Evolutionary conservation across 2,329 filamentous ascomycete species (phyloP), one percentile per base, ranked within the genome.

Genomic region (Alternaria rosae): DNA sequence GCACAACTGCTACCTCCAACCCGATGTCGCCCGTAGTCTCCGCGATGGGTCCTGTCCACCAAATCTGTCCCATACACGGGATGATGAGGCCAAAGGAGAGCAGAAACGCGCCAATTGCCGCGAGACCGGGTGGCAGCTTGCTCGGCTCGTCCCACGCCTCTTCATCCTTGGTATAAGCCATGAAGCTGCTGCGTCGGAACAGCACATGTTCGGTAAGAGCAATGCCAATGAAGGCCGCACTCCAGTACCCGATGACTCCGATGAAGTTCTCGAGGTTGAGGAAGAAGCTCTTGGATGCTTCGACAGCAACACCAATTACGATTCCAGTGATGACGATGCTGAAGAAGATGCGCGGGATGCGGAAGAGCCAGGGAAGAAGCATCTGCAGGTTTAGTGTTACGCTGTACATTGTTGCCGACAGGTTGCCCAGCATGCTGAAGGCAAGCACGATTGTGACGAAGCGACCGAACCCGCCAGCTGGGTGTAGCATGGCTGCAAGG

Each of bases 321-420:
- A 90, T 82, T 35, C 83, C 85, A 2, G 87, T 86, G 43, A 86
- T 84, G 59, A 88, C 75, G 47, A 90, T 70, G 35, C 86, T 83
- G 69, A 88, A 89, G 54, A 87, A 68, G 63, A 86, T 84, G 5
- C 88, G 85, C 6, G 86, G 88, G 3, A 89, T 80, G 44, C 82
- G 81, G 57, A 85, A 80, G 28, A 89, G 82, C 61, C 82, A 83
- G 0, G 88, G 87, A 5, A 87, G 75, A 20, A 90, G 77, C 67
- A 88, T 87, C 76, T 90, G 88, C 75, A 89, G 87, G 80, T 89
- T 89, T 65, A 90, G 82, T 4, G 87, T 87, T 67, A 89, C 84
- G 69, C 85, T 85, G 79, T 90, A 90, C 77, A 87, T 85, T 15
- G 86, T 87, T 15, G 84, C 85, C 2, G 85, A 81, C 11, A 88